Evolutionary conservation across 192 early-diverging fungal species (phyloP).

Genomic region (Gryganskiella cystojenkinii): DNA sequence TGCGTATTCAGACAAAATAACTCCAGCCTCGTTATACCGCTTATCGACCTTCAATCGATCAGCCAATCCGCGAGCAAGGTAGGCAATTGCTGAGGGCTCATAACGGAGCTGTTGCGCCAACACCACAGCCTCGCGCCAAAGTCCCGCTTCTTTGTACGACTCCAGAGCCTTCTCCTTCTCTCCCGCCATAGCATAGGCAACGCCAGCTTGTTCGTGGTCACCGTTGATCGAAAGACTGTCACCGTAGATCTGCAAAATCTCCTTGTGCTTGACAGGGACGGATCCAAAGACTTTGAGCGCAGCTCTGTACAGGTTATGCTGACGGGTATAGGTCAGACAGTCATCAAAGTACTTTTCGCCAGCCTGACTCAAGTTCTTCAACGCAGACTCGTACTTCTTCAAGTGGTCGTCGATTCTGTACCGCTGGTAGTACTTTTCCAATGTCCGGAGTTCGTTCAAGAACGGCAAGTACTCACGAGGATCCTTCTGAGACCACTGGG

Average conservation of each 20-base stretch:
- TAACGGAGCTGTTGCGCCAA: constrained; percentile 68
- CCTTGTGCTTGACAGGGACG: constrained; percentile 57
- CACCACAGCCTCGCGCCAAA: constrained; percentile 77
- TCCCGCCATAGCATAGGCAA: constrained; percentile 67
- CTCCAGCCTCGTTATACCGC: constrained; percentile 66
- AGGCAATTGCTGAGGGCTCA: constrained; percentile 55
- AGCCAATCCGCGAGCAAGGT: constrained; percentile 66
- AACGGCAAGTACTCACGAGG: constrained; percentile 95
- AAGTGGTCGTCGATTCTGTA: constrained; percentile 92
- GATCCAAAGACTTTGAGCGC: constrained; percentile 68
- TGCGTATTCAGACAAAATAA: constrained; percentile 69
- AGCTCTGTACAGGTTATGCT: constrained; percentile 71
- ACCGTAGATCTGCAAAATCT: constrained; percentile 65
- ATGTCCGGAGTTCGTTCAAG: constrained; percentile 79
- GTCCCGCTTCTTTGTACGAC: constrained; percentile 61
- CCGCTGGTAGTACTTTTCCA: constrained; percentile 83
- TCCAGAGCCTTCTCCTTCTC: constrained; percentile 68
- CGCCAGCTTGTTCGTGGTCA: constrained; percentile 74
- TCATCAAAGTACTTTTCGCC: constrained; percentile 68
- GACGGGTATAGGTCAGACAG: constrained; percentile 67
- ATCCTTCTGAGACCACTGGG: constrained; percentile 97
- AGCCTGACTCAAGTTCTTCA: constrained; percentile 73
- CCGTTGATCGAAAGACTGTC: constrained; percentile 65
- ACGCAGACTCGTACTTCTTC: constrained; percentile 70
- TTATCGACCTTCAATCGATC: constrained; percentile 41